Base-by-base conservation (phyloP, 495 filamentous ascomycete genomes). In the Hypoxylon cercidicola region DNA sequence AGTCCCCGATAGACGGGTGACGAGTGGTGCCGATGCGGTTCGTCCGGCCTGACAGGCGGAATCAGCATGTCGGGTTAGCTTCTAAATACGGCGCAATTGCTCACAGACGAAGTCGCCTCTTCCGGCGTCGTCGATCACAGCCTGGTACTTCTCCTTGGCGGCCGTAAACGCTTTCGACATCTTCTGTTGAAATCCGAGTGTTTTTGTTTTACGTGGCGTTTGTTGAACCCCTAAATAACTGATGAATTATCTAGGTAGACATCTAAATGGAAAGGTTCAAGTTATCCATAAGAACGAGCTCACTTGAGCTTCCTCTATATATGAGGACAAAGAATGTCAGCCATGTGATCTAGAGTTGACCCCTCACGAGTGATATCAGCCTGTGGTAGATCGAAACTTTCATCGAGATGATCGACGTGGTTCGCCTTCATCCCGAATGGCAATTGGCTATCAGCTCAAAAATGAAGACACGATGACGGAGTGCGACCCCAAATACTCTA, bases 121-220 rank as follows among this genome's bases (percentile, higher is more conserved):
- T 9, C 71, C 71, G 2, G 71, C 71, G 60, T 73, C 71, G 49
- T 72, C 65, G 10, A 73, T 48, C 6, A 73, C 65, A 41, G 71
- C 71, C 53, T 73, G 68, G 25, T 66, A 73, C 62, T 73, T 73
- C 53, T 73, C 71, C 56, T 72, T 73, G 25, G 71, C 71, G 13
- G 53, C 34, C 15, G 58, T 47, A 40, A 62, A 62, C 11, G 53
- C 68, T 48, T 69, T 71, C 8, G 71, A 73, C 71, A 73, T 73
- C 20, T 40, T 70, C 28, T 11, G 39, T 39, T 7, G 18, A 12
- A 58, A 39, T 7, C 12, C 4, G 32, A 15, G 20, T 66, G 55
- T 8, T 19, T 47, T 45, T 15, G 13, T 23, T 41, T 6, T 20
- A 16, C 37, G 41, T 43, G 44, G 20, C 45, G 18, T 34, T 55